A percentile compares a stretch with the other conserved stretches of the same genome.
Evolutionary conservation across 805 yeast genomes (phyloP).

Genomic region (Candida caryicola): DNA sequence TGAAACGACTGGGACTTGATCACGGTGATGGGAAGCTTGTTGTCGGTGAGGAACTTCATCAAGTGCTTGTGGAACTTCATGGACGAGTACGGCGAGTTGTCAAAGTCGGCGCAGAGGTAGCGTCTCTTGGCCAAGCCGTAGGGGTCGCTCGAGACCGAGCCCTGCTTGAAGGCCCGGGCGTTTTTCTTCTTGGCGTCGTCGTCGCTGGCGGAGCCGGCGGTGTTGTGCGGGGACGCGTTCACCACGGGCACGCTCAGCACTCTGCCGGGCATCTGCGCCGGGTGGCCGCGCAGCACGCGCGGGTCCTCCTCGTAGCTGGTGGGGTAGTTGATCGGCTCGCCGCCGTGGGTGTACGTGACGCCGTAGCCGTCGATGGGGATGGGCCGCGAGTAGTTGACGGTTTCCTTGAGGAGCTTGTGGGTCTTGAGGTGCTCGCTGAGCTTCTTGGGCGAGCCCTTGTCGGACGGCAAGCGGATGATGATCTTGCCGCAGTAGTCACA

Average conservation of each 20-base stretch:
- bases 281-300: not conserved
- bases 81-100: constrained; percentile 43
- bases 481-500: constrained; percentile 54
- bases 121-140: constrained; percentile 7
- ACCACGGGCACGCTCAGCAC: constrained; percentile 6
- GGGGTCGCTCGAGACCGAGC: not conserved
- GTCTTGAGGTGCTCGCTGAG: constrained; percentile 55
- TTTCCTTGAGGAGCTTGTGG: constrained; percentile 44
- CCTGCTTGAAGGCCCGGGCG: not conserved
- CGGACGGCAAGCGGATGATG: constrained; percentile 46
- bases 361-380: constrained; percentile 39
- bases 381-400: constrained; percentile 40
- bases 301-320: constrained; percentile 11
- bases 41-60: constrained; percentile 49
- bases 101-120: constrained; percentile 29
- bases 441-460: constrained; percentile 60
- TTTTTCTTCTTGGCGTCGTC: constrained; percentile 8
- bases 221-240: constrained; percentile 8
- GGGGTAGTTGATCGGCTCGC: constrained; percentile 24
- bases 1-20: constrained; percentile 52
- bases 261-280: not conserved
- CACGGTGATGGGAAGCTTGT: constrained; percentile 46
- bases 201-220: constrained; percentile 2
- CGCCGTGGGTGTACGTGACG: constrained; percentile 31
- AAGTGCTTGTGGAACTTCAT: constrained; percentile 50